Conservation (phyloP, 139 green algal species). For the Chlorella sorokiniana region DNA sequence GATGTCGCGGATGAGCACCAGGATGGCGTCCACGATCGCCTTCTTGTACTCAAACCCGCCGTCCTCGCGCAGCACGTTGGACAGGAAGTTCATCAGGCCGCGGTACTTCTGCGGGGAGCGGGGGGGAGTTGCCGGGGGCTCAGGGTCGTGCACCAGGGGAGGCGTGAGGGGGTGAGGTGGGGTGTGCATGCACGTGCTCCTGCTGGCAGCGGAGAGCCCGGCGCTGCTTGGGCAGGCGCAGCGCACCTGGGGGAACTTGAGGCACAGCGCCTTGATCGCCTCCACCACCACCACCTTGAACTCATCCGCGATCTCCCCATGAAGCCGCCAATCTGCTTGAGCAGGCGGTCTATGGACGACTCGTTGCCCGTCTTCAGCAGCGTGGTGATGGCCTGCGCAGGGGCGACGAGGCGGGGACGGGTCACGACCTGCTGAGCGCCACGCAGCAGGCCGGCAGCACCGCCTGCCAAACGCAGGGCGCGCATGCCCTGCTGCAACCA, state of each 20-base stretch:
- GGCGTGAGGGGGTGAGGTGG: too few species aligned
- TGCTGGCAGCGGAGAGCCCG: not conserved
- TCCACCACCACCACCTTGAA: slow-evolving; percentile 99
- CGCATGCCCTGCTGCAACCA: not conserved
- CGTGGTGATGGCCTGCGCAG: slow-evolving; percentile 94
- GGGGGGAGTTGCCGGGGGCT: too few species aligned
- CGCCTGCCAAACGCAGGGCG: not conserved
- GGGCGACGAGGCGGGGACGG: not conserved
- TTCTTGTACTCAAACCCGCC: slow-evolving; percentile 99
- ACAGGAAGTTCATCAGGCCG: slow-evolving; percentile 96
- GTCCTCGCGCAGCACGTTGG: slow-evolving; percentile 82
- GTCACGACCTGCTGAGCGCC: too few species aligned
- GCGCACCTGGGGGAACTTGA: slow-evolving; percentile 94
- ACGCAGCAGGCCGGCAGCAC: not conserved
- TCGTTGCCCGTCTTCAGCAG: slow-evolving; percentile 99
- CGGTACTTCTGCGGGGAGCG: slow-evolving; percentile 93
- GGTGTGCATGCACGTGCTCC: too few species aligned
- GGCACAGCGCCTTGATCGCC: slow-evolving; percentile 92
- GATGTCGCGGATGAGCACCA: slow-evolving; percentile 93
- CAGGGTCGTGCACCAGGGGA: too few species aligned
- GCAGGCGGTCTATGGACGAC: slow-evolving; percentile 93
- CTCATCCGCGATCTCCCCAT: slow-evolving; percentile 98
- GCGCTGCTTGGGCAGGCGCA: slow-evolving; percentile 63
- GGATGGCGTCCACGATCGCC: slow-evolving; percentile 93
- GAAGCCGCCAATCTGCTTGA: slow-evolving; percentile 98